Evolutionary conservation across 805 yeast species (phyloP).

Genomic region (Yarrowia yakushimensis): DNA sequence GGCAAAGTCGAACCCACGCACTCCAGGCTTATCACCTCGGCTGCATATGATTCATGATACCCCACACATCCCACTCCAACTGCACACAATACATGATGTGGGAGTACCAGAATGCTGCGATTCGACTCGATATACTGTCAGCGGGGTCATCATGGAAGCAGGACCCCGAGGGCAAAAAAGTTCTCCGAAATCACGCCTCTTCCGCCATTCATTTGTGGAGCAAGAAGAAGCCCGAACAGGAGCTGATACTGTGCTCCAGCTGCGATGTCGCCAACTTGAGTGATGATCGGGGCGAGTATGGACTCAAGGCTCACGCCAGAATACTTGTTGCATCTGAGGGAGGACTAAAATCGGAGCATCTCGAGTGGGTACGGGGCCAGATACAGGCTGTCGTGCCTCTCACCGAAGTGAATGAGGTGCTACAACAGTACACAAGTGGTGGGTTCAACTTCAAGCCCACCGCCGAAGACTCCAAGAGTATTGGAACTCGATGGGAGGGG

Average conservation of each 20-base stretch:
- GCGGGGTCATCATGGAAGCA: slow-evolving; percentile 11
- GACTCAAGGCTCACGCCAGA: slow-evolving; percentile 14
- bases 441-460: slow-evolving; percentile 19
- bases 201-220: slow-evolving; percentile 20
- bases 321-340: background rate
- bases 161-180: slow-evolving; percentile 15
- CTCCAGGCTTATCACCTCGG: slow-evolving; percentile 12
- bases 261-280: slow-evolving; percentile 13
- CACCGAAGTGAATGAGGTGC: background rate
- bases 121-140: slow-evolving; percentile 7
- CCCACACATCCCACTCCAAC: background rate
- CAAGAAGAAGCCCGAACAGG: slow-evolving; percentile 12
- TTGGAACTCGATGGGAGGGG: slow-evolving; percentile 8
- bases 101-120: slow-evolving; percentile 19
- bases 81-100: slow-evolving; percentile 5
- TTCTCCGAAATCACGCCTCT: slow-evolving; percentile 1
- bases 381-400: background rate
- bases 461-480: slow-evolving; percentile 1
- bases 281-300: background rate
- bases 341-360: slow-evolving; percentile 13
- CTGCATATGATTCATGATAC: slow-evolving; percentile 14
- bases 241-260: slow-evolving; percentile 4
- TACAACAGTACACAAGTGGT: slow-evolving; percentile 14
- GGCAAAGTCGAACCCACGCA: background rate
- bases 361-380: slow-evolving; percentile 12